Percentiles rank a stretch among this genome's conserved stretches.
Evolutionary conservation across 2,329 filamentous ascomycete species (phyloP).

Genomic region (Fonsecaea pugnacius): DNA sequence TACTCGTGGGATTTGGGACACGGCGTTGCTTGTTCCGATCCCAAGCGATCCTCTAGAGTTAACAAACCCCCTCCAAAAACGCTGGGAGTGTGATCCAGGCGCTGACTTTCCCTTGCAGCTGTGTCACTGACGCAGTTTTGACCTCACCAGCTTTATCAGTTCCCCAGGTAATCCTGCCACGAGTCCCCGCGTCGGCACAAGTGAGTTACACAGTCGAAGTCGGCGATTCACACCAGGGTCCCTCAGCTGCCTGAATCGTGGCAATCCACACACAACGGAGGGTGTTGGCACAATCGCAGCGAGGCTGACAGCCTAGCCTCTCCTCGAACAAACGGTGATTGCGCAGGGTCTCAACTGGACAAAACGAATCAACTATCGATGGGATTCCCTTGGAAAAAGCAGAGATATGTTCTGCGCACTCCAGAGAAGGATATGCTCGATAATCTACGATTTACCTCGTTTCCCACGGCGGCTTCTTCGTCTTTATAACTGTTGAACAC

Average conservation of each 20-base stretch:
- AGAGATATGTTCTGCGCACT: background rate
- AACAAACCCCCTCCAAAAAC: background rate
- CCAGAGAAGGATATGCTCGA: background rate
- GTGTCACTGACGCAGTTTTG: background rate
- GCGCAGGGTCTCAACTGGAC: background rate
- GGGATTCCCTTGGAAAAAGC: background rate
- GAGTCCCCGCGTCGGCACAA: background rate
- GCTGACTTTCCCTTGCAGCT: background rate
- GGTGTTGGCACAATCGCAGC: background rate
- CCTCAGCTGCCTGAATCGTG: background rate
- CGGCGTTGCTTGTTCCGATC: background rate
- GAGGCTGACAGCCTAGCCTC: background rate
- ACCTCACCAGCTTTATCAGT: background rate
- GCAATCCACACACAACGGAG: background rate
- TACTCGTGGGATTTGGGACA: conserved; percentile 1
- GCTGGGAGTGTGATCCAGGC: background rate
- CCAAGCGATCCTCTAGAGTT: background rate
- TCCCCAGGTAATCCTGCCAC: background rate
- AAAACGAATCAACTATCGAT: background rate
- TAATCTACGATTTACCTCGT: too few species aligned
- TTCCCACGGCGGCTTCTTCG: background rate
- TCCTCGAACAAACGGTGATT: background rate
- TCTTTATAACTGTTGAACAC: conserved; percentile 12
- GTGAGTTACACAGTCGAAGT: background rate
- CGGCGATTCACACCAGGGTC: background rate